A percentile compares a stretch with the other conserved stretches of the same genome.
Conservation (phyloP, 768 basidiomycete species). For the Lactarius sanguifluus region DNA sequence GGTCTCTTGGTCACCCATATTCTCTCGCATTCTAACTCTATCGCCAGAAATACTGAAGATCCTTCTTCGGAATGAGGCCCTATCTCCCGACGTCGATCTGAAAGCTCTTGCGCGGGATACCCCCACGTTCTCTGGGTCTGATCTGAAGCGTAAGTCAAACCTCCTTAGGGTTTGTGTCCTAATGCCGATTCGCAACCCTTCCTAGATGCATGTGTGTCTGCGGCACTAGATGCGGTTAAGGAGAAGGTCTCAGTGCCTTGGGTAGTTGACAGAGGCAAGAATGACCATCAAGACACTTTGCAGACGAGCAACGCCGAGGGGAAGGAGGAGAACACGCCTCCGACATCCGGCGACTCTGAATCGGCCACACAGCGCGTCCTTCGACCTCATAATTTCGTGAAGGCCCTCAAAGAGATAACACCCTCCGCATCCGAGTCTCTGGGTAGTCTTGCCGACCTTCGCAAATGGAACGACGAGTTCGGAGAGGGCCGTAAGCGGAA, state of each 20-base stretch:
- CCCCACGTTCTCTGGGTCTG: slow-evolving; percentile 89
- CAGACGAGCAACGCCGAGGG: not conserved
- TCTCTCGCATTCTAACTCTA: slow-evolving; percentile 6
- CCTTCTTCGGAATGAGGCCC: slow-evolving; percentile 73
- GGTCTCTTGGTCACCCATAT: not conserved
- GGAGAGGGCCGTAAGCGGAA: slow-evolving; percentile 77
- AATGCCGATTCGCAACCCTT: not conserved
- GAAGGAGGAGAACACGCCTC: slow-evolving; percentile 2
- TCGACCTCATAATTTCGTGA: slow-evolving; percentile 65
- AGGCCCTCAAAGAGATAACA: slow-evolving; percentile 86
- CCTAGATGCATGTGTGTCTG: slow-evolving; percentile 87
- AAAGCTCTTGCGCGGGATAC: slow-evolving; percentile 65
- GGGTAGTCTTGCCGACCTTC: slow-evolving; percentile 70
- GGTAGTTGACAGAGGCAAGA: slow-evolving; percentile 37
- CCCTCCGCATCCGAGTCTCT: slow-evolving; percentile 84
- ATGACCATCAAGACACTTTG: not conserved
- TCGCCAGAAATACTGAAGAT: slow-evolving; percentile 81
- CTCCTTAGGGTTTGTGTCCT: slow-evolving; percentile 3
- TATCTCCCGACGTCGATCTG: slow-evolving; percentile 65
- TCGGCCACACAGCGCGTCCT: slow-evolving; percentile 42
- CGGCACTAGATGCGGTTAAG: slow-evolving; percentile 89
- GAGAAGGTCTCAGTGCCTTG: slow-evolving; percentile 82
- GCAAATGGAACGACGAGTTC: slow-evolving; percentile 93
- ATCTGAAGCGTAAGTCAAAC: slow-evolving; percentile 77
- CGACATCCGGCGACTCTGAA: slow-evolving; percentile 1